Evolutionary conservation across 768 basidiomycete species (phyloP), one percentile per base, ranked within the genome.

Genomic region (Suillus paluster): DNA sequence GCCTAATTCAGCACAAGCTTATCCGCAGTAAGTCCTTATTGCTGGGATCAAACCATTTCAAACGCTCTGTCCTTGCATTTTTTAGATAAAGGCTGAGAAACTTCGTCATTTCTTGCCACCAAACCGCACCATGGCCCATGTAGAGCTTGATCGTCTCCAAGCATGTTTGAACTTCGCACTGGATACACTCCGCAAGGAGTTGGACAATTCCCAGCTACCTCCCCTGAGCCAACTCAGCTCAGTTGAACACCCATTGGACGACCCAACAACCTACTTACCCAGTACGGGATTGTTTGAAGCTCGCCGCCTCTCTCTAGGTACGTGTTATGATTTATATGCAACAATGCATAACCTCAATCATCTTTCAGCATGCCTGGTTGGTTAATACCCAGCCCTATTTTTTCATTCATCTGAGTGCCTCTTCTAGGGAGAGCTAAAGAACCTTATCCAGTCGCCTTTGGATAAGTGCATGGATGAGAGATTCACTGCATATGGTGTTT

Each of bases 401-500:
- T 8, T 33, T 2, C n/a, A 33, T 52, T n/a, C 21, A n/a, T n/a
- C 50, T 52, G 30, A 52, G 1, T 10, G 30, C 11, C 10, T 44
- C 8, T 30, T 45, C 25, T 46, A 58, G 44, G 57, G 57, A 25
- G 23, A 48, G 27, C 27, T 58, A 27, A 44, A 44, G 41, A 44
- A 19, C 33, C 42, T 58, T 19, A 19, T 58, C 4, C 57, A 58
- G 41, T 9, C 27, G 8, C 57, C 57, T 21, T 33, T 44, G 12
- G 42, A 58, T 25, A 58, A 58, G 27, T 25, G 30, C 21, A 17
- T 44, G 2, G 42, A 58, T 41, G 21, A 44, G 14, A 30, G 56
- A 6, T 61, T 17, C 23, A 57, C 67, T 0, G 61, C 68, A 1
- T 70, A 70, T n/a, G n/a, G n/a, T n/a, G n/a, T n/a, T n/a, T n/a